A percentile compares a stretch with the other conserved stretches of the same genome.
phyloP scores from a whole-genome alignment of 495 filamentous ascomycete species.

The Penicillium canariense region DNA sequence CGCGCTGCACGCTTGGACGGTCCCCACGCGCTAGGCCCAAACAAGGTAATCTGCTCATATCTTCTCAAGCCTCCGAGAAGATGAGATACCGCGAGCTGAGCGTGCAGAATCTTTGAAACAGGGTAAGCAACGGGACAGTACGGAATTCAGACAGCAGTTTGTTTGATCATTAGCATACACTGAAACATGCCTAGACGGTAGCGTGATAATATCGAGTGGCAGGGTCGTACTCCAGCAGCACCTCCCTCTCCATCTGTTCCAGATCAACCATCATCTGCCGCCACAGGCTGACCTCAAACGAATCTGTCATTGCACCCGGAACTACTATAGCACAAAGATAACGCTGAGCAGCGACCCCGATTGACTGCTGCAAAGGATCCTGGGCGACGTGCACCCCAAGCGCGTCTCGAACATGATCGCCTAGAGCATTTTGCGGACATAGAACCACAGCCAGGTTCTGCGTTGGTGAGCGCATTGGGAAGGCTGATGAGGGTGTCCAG shows the following conservation, averaged over 20 bases:
- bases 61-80: not conserved
- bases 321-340: conserved; percentile 30
- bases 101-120: too few relatives aligned
- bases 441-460: conserved; percentile 6
- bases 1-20: not conserved
- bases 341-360: not conserved
- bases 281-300: conserved; percentile 34
- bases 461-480: not conserved
- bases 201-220: conserved; percentile 36
- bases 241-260: conserved; percentile 34
- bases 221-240: conserved; percentile 39
- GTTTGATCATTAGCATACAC: too few relatives aligned
- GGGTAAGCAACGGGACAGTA: too few relatives aligned
- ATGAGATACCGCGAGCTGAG: too few relatives aligned
- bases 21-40: not conserved
- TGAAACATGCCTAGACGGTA: not conserved
- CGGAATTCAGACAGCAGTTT: too few relatives aligned
- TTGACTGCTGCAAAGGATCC: not conserved
- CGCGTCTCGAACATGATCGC: not conserved
- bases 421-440: not conserved
- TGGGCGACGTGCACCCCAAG: too few relatives aligned
- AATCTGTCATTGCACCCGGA: conserved; percentile 24
- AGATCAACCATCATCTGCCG: conserved; percentile 26
- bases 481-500: not conserved
- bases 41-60: conserved; percentile 4